Evolutionary conservation across 805 yeast species (phyloP).

Genomic region (Teunomyces cretensis): DNA sequence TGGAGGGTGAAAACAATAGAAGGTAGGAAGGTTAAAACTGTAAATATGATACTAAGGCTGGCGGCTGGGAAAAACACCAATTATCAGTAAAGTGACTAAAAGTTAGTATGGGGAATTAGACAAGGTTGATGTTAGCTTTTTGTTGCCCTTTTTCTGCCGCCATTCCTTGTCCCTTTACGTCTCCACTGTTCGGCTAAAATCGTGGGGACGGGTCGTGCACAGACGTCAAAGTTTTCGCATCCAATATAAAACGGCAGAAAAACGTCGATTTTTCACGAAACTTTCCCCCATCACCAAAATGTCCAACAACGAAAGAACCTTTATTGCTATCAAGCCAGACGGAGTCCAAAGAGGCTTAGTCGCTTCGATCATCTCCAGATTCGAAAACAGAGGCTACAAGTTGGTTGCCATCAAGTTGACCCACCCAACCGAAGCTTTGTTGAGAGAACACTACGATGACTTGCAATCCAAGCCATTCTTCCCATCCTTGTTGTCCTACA

Average conservation of each 20-base stretch:
- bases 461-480: slow-evolving; percentile 95
- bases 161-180: too few species aligned
- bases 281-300: not conserved
- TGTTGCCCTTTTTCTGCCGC: too few species aligned
- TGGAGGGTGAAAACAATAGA: too few species aligned
- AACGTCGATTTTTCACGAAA: not conserved
- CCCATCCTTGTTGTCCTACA: slow-evolving; percentile 94
- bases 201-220: not conserved
- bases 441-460: slow-evolving; percentile 94
- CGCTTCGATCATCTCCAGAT: slow-evolving; percentile 85
- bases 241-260: not conserved
- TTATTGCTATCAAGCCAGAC: slow-evolving; percentile 95
- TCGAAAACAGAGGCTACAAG: slow-evolving; percentile 97
- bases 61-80: too few species aligned
- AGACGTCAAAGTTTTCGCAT: not conserved
- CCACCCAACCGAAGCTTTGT: slow-evolving; percentile 79
- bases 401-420: slow-evolving; percentile 93
- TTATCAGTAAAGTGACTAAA: too few species aligned
- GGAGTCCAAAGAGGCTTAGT: slow-evolving; percentile 99
- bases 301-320: slow-evolving; percentile 68
- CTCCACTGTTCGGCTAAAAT: too few species aligned
- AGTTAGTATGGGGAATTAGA: too few species aligned
- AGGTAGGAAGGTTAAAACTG: too few species aligned
- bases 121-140: too few species aligned
- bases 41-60: too few species aligned